phyloP scores from a whole-genome alignment of 768 basidiomycete genomes.

The Ephemerocybe angulata region DNA sequence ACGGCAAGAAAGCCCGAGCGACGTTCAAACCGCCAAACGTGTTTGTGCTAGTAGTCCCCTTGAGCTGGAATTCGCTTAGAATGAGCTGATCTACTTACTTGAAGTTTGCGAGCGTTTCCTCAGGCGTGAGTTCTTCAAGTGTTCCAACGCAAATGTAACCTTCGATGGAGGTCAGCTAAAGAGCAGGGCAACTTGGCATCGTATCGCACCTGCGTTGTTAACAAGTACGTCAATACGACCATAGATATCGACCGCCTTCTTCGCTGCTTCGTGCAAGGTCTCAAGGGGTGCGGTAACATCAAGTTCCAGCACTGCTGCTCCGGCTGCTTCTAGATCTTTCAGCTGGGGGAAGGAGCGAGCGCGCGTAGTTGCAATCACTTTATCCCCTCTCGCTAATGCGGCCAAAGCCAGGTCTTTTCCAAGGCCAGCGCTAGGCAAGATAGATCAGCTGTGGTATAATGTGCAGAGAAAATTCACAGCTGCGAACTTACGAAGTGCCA shows the following conservation, averaged over 20 bases:
- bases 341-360: constrained; percentile 34
- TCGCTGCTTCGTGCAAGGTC: constrained; percentile 29
- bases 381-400: constrained; percentile 43
- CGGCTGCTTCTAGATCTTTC: constrained; percentile 31
- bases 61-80: too few relatives aligned
- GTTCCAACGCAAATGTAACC: constrained; percentile 35
- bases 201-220: constrained; percentile 38
- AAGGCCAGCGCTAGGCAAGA: constrained; percentile 32
- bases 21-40: constrained; percentile 44
- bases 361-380: constrained; percentile 45
- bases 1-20: constrained; percentile 42
- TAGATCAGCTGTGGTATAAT: constrained; percentile 9
- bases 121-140: constrained; percentile 35
- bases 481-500: constrained; percentile 27
- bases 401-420: constrained; percentile 37
- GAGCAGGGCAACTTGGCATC: not conserved
- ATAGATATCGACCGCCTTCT: constrained; percentile 33
- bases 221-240: constrained; percentile 44
- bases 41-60: constrained; percentile 25
- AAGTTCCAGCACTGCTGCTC: constrained; percentile 36
- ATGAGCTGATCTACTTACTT: constrained; percentile 13
- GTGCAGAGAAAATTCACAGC: not conserved
- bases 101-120: constrained; percentile 36
- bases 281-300: constrained; percentile 34
- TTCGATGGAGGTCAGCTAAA: constrained; percentile 6